Evolutionary conservation across 306 rosid species (phyloP), one percentile per base, ranked within the genome.

Genomic region (Pterocarpus macrocarpus): DNA sequence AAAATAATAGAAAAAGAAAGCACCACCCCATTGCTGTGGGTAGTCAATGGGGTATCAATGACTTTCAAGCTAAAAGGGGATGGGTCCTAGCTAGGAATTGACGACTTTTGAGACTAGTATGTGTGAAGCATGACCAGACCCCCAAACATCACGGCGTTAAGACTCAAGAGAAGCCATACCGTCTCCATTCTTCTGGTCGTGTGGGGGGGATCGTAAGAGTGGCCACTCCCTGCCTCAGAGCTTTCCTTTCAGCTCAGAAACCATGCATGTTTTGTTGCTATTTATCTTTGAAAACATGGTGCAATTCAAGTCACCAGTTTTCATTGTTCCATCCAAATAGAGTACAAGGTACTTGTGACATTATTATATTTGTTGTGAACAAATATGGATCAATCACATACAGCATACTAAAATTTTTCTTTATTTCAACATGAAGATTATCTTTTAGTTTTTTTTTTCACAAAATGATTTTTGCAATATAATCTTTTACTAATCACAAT

Each of bases 11-110:
- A 73, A 22, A 73, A 41, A 30, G 45, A 58, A 43, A 28, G 45
- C 58, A 53, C 47, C 53, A 30, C 1, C 61, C n/a, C 35, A 75
- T 14, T 61, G 69, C 16, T 3, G 33, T 10, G 55, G 79, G 7
- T 59, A 33, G 80, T 75, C 71, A 75, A 59, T 57, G 62, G 5
- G 7, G 71, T n/a, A 75, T 75, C 71, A 47, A 59, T 75, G 79
- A 61, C 70, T 61, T 32, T 4, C 28, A 41, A 59, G 59, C n/a
- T 44, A 64, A 65, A 52, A 30, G 75, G 34, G 16, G 0, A 16
- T 43, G 75, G 67, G 43, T 32, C 65, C 44, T 1, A 53, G 15
- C 33, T 52, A 1, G 32, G 49, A 38, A 66, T 36, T 56, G 55
- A 32, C 41, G 1, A 4, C 9, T 14, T 49, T 7, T 13, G 15